Base-by-base conservation (phyloP, 192 early-diverging fungal genomes). In the Piromyces finnis region DNA sequence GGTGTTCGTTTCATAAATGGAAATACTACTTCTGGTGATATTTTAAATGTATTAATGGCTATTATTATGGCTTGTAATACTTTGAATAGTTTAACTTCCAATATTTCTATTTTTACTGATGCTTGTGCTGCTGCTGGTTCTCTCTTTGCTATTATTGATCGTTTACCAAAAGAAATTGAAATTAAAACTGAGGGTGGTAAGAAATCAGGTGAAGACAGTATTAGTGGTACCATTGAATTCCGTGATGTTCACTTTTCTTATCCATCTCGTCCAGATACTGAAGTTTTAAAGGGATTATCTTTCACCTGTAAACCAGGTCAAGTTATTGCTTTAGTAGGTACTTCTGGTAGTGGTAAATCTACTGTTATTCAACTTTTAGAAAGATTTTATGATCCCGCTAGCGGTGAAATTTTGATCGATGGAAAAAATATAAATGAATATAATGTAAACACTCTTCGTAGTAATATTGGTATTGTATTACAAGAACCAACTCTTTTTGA, bases 321-420 rank as follows among this genome's bases (percentile, higher is more conserved):
- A 79, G 27, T 22, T 4, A 79, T 79, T 79, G 78, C 30, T 79
- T 39, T 79, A 32, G 78, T 79, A 22, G 30, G 30, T 79, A 39
- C 30, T 0, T 36, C 37, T n/a, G 78, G 78, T 32, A 79, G 30
- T 32, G 78, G 78, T 78, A 94, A 95, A 81, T 93, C 93, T 2
- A 94, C 93, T 6, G 88, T 94, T 51, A 89, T 91, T 18, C 86
- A 88, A 29, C 86, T 95, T 13, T 51, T 95, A 27, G 93, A 94
- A 85, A 88, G 94, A 78, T 93, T 94, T 82, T 95, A 95, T 82
- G 91, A 94, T 78, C 91, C 92, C 15, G 81, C 77, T 6, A 80
- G 82, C 27, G 94, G 94, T 77, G 84, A 84, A 30, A 90, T 94
- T 79, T 88, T 84, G 79, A 79, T 94, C 28, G 94, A 94, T 82